These are phyloP conservation scores for Mycena galopus DNA, from an alignment of 768 basidiomycete genomes.

Conservation along the genomic window DNA sequence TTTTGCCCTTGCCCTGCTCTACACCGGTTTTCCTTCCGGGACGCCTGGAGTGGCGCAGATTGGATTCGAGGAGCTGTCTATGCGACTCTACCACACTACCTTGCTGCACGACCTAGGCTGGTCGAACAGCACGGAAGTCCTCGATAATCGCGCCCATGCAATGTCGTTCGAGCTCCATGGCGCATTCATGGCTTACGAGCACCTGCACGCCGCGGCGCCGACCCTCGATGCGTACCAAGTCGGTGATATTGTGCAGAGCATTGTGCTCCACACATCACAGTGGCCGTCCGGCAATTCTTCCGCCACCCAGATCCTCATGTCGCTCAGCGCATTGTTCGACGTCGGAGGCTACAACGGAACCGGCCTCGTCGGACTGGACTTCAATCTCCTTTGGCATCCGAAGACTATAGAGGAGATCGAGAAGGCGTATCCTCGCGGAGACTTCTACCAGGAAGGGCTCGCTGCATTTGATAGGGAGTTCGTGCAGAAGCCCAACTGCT, in stretches of 20 bases:
- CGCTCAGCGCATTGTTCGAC: background rate
- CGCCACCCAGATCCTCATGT: background rate
- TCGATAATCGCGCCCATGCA: background rate
- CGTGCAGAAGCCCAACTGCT: background rate
- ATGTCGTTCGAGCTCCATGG: slow-evolving; percentile 8
- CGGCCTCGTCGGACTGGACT: background rate
- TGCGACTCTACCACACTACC: slow-evolving; percentile 10
- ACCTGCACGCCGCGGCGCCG: slow-evolving; percentile 1
- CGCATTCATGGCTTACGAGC: slow-evolving; percentile 14
- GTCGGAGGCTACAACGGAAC: background rate
- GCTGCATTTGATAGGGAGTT: background rate
- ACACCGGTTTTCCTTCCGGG: slow-evolving; percentile 10
- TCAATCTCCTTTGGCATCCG: background rate
- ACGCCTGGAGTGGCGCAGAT: slow-evolving; percentile 13
- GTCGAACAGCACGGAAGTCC: background rate
- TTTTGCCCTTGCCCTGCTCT: slow-evolving; percentile 6
- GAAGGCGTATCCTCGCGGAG: background rate
- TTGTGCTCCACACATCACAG: slow-evolving; percentile 2
- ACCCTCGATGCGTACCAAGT: slow-evolving; percentile 45
- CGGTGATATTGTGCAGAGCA: slow-evolving; percentile 20
- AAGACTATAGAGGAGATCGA: background rate
- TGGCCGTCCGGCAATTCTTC: slow-evolving; percentile 5
- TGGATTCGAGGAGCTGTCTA: background rate
- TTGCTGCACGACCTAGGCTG: slow-evolving; percentile 14
- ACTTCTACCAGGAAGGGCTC: background rate